Evolutionary conservation across 257 asterid species (phyloP).

Genomic region (Solanum paucissectum): DNA sequence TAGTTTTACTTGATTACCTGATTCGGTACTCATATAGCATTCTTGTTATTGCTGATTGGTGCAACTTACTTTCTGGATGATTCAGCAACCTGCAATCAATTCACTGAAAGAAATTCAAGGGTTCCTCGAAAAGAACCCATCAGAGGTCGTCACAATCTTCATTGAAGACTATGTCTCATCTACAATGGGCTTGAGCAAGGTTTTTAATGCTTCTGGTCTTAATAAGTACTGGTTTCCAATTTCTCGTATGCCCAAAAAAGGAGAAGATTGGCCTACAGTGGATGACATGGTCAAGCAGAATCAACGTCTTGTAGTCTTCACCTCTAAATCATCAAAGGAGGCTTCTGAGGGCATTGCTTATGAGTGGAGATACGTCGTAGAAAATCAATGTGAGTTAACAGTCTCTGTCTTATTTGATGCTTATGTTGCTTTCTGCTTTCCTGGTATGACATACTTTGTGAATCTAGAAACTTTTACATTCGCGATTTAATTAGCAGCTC

Average conservation of each 20-base stretch:
- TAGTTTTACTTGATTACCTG: neutral
- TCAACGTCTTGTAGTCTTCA: slow-evolving; percentile 68
- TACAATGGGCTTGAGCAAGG: slow-evolving; percentile 51
- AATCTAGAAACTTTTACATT: neutral
- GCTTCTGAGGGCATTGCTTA: slow-evolving; percentile 66
- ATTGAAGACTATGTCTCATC: slow-evolving; percentile 75
- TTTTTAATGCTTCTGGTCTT: slow-evolving; percentile 70
- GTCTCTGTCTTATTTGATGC: neutral
- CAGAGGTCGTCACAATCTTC: slow-evolving; percentile 68
- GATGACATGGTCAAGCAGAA: slow-evolving; percentile 67
- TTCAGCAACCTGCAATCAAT: slow-evolving; percentile 76
- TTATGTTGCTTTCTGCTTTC: neutral
- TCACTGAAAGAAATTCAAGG: slow-evolving; percentile 58
- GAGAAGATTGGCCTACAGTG: slow-evolving; percentile 82
- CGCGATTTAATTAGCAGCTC: neutral
- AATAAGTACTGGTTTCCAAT: slow-evolving; percentile 58
- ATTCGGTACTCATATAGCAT: neutral
- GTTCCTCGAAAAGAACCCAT: slow-evolving; percentile 43
- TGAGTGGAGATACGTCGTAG: slow-evolving; percentile 82
- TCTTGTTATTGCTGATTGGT: neutral
- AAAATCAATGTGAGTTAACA: slow-evolving; percentile 62
- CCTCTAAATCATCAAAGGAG: slow-evolving; percentile 60
- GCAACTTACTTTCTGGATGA: neutral
- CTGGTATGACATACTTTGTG: neutral
- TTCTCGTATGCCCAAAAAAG: slow-evolving; percentile 61